These are phyloP conservation scores for Arxiozyma telluris DNA, from an alignment of 1,139 yeast species.

Conservation along the genomic window DNA sequence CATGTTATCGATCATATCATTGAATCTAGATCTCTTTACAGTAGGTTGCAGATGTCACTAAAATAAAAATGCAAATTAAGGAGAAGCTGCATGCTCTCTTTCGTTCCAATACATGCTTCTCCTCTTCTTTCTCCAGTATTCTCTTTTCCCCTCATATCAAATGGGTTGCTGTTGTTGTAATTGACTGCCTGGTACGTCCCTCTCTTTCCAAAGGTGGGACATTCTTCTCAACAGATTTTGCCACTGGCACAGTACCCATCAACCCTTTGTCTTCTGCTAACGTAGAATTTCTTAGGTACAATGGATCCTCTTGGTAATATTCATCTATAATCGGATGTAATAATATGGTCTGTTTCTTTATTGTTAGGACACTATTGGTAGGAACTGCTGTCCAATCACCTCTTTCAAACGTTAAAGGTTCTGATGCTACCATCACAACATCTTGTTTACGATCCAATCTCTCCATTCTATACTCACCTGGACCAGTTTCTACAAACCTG, in stretches of 20 bases:
- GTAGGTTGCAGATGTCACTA: not conserved
- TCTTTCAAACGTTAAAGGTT: constrained; percentile 90
- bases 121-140: not conserved
- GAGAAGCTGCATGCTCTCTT: not conserved
- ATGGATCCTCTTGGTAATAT: constrained; percentile 67
- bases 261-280: constrained; percentile 88
- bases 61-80: not conserved
- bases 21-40: no score
- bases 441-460: constrained; percentile 85
- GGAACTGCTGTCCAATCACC: constrained; percentile 98
- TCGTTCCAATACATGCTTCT: not conserved
- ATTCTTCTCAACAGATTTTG: constrained; percentile 41
- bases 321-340: constrained; percentile 89
- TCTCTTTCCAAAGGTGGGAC: constrained; percentile 86
- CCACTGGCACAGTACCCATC: constrained; percentile 65
- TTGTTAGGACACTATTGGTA: constrained; percentile 78
- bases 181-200: constrained; percentile 46
- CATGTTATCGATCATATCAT: not conserved
- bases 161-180: not conserved
- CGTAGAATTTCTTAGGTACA: constrained; percentile 59
- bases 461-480: constrained; percentile 90
- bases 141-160: not conserved
- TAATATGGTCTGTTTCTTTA: constrained; percentile 75
- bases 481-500: constrained; percentile 77
- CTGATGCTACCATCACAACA: constrained; percentile 93